Conservation (phyloP, 306 rosid species). For the Inga laurina region DNA sequence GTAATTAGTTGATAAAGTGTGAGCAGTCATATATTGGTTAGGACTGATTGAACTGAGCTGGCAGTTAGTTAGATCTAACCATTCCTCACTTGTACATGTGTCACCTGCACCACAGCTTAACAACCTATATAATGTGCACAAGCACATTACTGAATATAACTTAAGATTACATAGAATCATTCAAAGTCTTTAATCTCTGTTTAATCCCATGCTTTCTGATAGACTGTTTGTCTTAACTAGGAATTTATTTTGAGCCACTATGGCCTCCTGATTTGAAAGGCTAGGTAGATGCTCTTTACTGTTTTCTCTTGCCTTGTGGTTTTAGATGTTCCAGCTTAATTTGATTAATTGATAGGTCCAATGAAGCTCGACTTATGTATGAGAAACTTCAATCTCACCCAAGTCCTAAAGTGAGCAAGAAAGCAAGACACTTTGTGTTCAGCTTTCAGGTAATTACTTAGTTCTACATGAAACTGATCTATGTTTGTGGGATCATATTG, state of each 20-base stretch:
- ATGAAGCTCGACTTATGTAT: slow-evolving; percentile 77
- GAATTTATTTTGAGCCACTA: not conserved
- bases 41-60: no score
- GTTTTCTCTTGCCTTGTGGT: slow-evolving; percentile 5
- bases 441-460: slow-evolving; percentile 68
- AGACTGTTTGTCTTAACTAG: not conserved
- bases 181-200: no score
- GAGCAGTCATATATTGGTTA: no score
- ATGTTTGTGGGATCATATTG: not conserved
- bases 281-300: not conserved
- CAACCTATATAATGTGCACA: no score
- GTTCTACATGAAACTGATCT: not conserved
- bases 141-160: no score
- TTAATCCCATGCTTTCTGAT: no score
- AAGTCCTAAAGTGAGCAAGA: slow-evolving; percentile 70
- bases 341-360: slow-evolving; percentile 54
- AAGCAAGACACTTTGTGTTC: slow-evolving; percentile 75
- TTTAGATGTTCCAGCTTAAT: slow-evolving; percentile 8
- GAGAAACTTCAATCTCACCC: slow-evolving; percentile 89
- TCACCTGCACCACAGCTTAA: no score
- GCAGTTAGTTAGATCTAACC: no score
- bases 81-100: no score
- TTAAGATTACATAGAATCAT: no score
- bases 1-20: no score
- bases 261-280: slow-evolving; percentile 19